A percentile compares a stretch with the other conserved stretches of the same genome.
Evolutionary conservation across 169 alveolate genomes (phyloP).

Genomic region (Plasmodium malariae): DNA sequence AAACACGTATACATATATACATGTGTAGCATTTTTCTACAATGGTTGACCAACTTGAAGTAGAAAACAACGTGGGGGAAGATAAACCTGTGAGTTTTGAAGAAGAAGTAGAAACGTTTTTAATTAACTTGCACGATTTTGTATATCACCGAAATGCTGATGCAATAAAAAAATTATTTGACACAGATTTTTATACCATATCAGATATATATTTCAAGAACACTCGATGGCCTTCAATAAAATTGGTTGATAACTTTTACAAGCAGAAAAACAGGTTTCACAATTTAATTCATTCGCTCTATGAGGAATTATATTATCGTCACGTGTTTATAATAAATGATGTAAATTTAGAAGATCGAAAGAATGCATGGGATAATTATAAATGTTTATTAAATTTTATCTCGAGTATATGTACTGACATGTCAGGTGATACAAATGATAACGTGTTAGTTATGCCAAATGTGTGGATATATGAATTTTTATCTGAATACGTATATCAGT

Average conservation of each 20-base stretch:
- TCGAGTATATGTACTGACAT: conserved; percentile 77
- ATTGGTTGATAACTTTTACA: conserved; percentile 85
- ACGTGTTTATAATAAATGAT: conserved; percentile 85
- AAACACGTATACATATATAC: background rate
- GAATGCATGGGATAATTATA: conserved; percentile 88
- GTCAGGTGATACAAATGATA: conserved; percentile 76
- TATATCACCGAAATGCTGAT: conserved; percentile 86
- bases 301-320: conserved; percentile 89
- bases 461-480: conserved; percentile 91
- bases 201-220: conserved; percentile 85
- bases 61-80: conserved; percentile 20
- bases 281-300: conserved; percentile 87
- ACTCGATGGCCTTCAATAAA: conserved; percentile 89
- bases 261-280: conserved; percentile 86
- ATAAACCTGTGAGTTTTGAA: conserved; percentile 80
- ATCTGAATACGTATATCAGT: conserved; percentile 89
- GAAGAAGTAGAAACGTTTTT: conserved; percentile 89
- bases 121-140: conserved; percentile 83
- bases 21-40: background rate
- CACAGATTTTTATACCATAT: conserved; percentile 82
- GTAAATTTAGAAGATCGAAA: conserved; percentile 87
- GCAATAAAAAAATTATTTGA: conserved; percentile 86
- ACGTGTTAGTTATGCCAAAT: conserved; percentile 84
- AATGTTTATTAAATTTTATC: conserved; percentile 83
- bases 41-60: conserved; percentile 9